These are phyloP conservation scores for Mariannaea elegans DNA, from an alignment of 2,329 filamentous ascomycete genomes.

Conservation along the genomic window DNA sequence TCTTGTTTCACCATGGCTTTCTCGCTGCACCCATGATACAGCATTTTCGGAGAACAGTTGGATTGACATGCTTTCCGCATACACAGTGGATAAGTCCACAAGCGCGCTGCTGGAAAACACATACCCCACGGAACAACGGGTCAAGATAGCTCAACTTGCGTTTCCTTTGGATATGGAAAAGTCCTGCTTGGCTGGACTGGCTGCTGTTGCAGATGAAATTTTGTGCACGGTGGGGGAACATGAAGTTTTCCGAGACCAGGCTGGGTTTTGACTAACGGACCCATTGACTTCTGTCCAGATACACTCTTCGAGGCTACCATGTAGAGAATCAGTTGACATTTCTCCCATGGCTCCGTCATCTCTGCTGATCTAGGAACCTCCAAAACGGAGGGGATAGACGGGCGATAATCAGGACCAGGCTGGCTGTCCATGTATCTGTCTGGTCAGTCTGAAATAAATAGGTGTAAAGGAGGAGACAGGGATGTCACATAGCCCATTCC, in stretches of 20 bases:
- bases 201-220: neutral
- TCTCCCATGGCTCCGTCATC: no score
- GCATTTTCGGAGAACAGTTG: slow-evolving; percentile 16
- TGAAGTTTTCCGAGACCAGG: neutral
- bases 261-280: no score
- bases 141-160: neutral
- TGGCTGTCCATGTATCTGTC: no score
- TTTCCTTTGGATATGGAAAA: slow-evolving; percentile 20
- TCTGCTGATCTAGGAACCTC: no score
- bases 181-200: slow-evolving; percentile 10
- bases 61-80: slow-evolving; percentile 22
- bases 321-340: no score
- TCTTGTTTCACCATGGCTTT: slow-evolving; percentile 42
- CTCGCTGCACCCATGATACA: neutral
- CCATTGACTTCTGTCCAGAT: neutral
- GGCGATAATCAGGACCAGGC: no score
- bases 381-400: no score
- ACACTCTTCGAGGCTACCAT: no score
- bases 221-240: neutral
- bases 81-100: slow-evolving; percentile 9
- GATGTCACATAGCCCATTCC: no score
- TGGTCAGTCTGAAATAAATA: no score
- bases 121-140: neutral
- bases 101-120: neutral
- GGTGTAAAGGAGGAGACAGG: no score